Base-by-base conservation (phyloP, 78 protist species). In the slime mould (Dictyostelium discoideum) region DNA sequence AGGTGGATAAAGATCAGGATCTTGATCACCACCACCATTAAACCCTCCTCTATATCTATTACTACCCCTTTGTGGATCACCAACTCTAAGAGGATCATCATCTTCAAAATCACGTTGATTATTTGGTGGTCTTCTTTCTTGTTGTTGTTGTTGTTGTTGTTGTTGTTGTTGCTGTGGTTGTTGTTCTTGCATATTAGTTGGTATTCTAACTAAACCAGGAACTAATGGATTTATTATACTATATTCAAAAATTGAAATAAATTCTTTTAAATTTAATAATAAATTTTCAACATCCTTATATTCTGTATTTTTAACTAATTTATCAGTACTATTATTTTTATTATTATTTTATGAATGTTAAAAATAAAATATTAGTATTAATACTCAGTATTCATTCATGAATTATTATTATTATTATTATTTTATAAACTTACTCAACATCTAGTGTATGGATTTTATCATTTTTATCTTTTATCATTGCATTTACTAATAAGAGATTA, bases 381-480 rank as follows among this genome's bases (percentile, higher is more conserved):
- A n/a, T n/a, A n/a, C n/a, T n/a, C n/a, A n/a, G n/a, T n/a, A 32
- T 32, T 32, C 37, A 32, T 32, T 32, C n/a, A 32, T 32, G 37
- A 32, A 46, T 46, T 46, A 46, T 46, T 46, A 46, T 46, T 46
- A 46, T 46, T 46, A 46, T 46, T 44, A 44, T 44, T 44, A 44
- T 44, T 44, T 44, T 3, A 7, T 72, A 26, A 5, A 81, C 94
- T 29, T 80, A 88, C 94, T 80, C 86, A 8, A 88, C 73, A 88
- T 88, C 94, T 32, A 88, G 81, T 18, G 94, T 80, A 69, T 65
- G 69, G 3, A 88, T 88, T n/a, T 40, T 88, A 46, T 46, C 76
- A 26, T n/a, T 26, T 22, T 48, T 73, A 18, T 67, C 85, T 22
- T 46, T 46, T 44, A 26, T 26, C 94, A 88, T 88, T 24, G 87